Base-by-base conservation (phyloP, 306 rosid species). In the Echinosophora koreensis region DNA sequence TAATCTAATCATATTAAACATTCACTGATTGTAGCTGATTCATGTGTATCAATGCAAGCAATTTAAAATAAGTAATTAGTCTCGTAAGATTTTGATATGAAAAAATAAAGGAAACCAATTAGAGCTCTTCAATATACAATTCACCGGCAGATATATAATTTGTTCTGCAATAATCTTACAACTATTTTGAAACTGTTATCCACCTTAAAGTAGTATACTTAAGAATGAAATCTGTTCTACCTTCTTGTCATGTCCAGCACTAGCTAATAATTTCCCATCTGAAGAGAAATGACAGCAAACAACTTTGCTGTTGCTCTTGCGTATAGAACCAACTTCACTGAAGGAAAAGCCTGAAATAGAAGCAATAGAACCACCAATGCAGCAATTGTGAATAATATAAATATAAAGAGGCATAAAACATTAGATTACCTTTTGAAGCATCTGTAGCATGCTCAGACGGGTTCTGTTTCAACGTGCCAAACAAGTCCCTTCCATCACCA, bases 181-280 rank as follows among this genome's bases (percentile, higher is more conserved):
- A 67, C 67, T 70, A 42, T 11, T 44, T 70, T 64, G 69, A 77
- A 68, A 78, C 44, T 34, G 28, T 16, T 22, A 69, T 69, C 56
- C 13, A 13, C 68, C 37, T 49, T 59, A 37, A 77, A 32, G 38
- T 50, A 60, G 73, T 50, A 35, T 8, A 12, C 69, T 58, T 22
- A 80, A 77, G 68, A 39, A 54, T 16, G 30, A 70, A 78, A 81
- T 80, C 77, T 77, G 59, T 81, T 81, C 64, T 90, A 94, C 98
- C 98, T 90, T 94, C 84, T 92, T 92, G 90, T 94, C 98, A 84
- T 94, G 98, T 60, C 98, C 98, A 64, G 96, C 96, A 86, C 98
- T 92, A 62, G 98, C 98, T 73, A 94, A 84, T 69, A 94, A 58
- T 77, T 94, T 94, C 63, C 98, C 98, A 88, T 94, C 98, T 47